A percentile compares a stretch with the other conserved stretches of the same genome.
These are phyloP conservation scores for Candida qinlingensis DNA, from an alignment of 805 yeast genomes.

Conservation along the genomic window DNA sequence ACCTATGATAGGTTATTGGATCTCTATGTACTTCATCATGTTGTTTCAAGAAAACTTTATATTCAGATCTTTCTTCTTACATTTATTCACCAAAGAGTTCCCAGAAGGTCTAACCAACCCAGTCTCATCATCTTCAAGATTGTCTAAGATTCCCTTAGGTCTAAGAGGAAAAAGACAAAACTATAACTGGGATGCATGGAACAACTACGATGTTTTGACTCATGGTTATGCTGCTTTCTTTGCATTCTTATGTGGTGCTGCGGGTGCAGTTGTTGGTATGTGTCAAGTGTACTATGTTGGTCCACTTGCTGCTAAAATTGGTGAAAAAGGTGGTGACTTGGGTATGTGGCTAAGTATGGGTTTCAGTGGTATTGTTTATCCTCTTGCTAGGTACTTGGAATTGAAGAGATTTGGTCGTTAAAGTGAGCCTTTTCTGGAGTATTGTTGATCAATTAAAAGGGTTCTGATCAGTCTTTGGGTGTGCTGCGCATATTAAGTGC, in stretches of 20 bases:
- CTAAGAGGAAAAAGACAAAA: constrained; percentile 31
- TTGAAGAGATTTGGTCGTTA: constrained; percentile 47
- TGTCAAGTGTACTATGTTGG: constrained; percentile 81
- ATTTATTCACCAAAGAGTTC: constrained; percentile 40
- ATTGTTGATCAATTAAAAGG: too few species aligned
- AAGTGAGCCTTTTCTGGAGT: too few species aligned
- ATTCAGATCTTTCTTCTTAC: constrained; percentile 49
- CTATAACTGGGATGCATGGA: constrained; percentile 76
- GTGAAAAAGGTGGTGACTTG: constrained; percentile 69
- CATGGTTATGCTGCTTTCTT: constrained; percentile 65
- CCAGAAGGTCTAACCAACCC: constrained; percentile 18
- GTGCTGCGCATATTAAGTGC: too few species aligned
- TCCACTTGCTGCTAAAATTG: constrained; percentile 59
- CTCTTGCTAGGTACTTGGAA: constrained; percentile 61
- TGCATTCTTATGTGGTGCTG: constrained; percentile 65
- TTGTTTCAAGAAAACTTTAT: constrained; percentile 66
- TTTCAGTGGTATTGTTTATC: constrained; percentile 59
- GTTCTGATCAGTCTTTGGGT: too few species aligned
- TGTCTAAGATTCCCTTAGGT: constrained; percentile 2
- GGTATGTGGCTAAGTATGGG: constrained; percentile 80
- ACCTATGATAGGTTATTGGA: constrained; percentile 93
- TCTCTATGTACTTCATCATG: constrained; percentile 70
- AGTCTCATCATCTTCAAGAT: background rate
- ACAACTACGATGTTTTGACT: constrained; percentile 54
- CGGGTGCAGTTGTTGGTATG: constrained; percentile 86